Evolutionary conservation across 805 yeast genomes (phyloP).

Genomic region (Suhomyces prunicola): DNA sequence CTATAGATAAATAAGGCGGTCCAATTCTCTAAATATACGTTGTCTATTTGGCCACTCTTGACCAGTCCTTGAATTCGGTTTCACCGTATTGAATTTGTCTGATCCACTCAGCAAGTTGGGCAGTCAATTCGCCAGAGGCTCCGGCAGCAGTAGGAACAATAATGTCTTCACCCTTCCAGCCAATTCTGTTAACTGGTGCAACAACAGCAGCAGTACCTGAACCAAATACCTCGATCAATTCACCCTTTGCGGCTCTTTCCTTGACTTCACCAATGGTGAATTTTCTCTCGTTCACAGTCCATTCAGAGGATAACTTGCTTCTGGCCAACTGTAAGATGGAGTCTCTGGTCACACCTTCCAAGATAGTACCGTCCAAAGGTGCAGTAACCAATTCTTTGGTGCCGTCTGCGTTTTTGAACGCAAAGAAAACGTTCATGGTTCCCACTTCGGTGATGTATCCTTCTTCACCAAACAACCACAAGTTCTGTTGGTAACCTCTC

Average conservation of each 20-base stretch:
- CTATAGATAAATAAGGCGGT: background rate
- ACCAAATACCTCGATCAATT: constrained; percentile 91
- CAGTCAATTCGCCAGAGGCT: constrained; percentile 79
- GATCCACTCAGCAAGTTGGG: constrained; percentile 79
- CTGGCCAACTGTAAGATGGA: constrained; percentile 77
- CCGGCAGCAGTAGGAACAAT: constrained; percentile 78
- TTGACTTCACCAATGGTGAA: constrained; percentile 77
- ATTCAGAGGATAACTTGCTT: constrained; percentile 72
- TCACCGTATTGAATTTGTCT: constrained; percentile 87
- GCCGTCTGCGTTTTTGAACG: constrained; percentile 75
- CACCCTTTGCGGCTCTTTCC: constrained; percentile 74
- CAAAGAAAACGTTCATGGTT: constrained; percentile 93
- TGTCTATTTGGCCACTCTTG: constrained; percentile 31
- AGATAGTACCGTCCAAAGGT: constrained; percentile 94
- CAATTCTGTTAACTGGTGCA: constrained; percentile 85
- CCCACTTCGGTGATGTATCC: constrained; percentile 91
- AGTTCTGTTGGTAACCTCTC: constrained; percentile 92
- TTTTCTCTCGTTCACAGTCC: constrained; percentile 83
- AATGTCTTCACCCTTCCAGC: constrained; percentile 71
- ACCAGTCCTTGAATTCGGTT: constrained; percentile 59
- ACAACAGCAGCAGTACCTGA: constrained; percentile 98
- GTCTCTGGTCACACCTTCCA: constrained; percentile 95
- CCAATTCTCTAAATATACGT: background rate
- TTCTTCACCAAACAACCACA: constrained; percentile 94
- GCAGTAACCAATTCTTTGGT: constrained; percentile 92